Conservation (phyloP, 2,329 filamentous ascomycete genomes). For the Fusarium multiceps region DNA sequence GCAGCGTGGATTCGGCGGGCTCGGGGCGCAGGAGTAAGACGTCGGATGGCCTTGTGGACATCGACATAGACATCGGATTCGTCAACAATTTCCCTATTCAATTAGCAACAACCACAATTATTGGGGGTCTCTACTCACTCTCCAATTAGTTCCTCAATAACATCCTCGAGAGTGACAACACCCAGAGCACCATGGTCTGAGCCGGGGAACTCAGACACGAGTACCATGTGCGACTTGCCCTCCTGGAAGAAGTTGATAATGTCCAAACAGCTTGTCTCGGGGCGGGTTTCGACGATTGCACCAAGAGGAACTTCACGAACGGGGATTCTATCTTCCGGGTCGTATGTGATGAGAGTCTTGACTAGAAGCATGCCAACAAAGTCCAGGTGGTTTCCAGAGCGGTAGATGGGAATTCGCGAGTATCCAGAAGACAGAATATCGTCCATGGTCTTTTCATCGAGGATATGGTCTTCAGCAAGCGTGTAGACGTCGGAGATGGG, state of each 20-base stretch:
- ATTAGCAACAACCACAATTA: conserved; percentile 23
- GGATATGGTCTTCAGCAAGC: conserved; percentile 91
- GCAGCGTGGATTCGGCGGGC: conserved; percentile 64
- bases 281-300: conserved; percentile 92
- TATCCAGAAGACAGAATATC: conserved; percentile 92
- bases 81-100: conserved; percentile 89
- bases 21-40: conserved; percentile 85
- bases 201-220: conserved; percentile 91
- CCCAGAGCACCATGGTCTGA: conserved; percentile 90
- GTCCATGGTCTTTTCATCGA: conserved; percentile 96
- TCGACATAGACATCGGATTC: conserved; percentile 99
- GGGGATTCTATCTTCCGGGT: conserved; percentile 88
- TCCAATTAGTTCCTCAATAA: conserved; percentile 98
- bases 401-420: conserved; percentile 94
- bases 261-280: conserved; percentile 95
- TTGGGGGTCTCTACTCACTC: conserved; percentile 71
- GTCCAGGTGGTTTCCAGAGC: conserved; percentile 83
- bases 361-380: conserved; percentile 98
- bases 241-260: conserved; percentile 99
- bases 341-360: conserved; percentile 98
- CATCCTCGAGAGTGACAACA: conserved; percentile 95
- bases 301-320: conserved; percentile 93
- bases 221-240: conserved; percentile 98
- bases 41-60: conserved; percentile 96
- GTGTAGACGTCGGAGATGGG: conserved; percentile 98